Conservation (phyloP, 768 basidiomycete species). For the Lyophyllum semitale region DNA sequence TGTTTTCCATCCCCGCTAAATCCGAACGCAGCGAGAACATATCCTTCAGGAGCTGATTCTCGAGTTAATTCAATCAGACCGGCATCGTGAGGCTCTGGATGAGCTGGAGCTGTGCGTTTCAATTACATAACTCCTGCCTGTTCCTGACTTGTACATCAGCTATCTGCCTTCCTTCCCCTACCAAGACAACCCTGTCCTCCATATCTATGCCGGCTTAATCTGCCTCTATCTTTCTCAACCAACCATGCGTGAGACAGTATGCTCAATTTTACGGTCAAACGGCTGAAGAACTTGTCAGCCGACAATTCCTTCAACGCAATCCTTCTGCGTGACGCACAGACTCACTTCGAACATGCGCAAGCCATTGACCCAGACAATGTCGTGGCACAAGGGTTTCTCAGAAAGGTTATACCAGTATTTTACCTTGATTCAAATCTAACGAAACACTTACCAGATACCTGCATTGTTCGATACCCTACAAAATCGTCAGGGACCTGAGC, state of each 20-base stretch:
- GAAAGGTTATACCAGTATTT: constrained; percentile 39
- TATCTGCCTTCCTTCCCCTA: constrained; percentile 89
- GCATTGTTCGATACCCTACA: constrained; percentile 4
- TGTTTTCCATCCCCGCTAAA: constrained; percentile 1
- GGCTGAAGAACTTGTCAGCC: constrained; percentile 3
- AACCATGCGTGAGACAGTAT: constrained; percentile 11
- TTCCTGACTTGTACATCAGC: constrained; percentile 36
- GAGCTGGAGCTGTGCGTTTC: constrained; percentile 79
- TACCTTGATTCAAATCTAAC: background rate
- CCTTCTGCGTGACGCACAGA: constrained; percentile 55
- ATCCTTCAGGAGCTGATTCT: constrained; percentile 79
- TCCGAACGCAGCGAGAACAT: constrained; percentile 56
- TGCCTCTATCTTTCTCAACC: constrained; percentile 63
- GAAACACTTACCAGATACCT: constrained; percentile 11
- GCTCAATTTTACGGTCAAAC: background rate
- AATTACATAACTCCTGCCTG: background rate
- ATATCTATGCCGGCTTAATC: constrained; percentile 81
- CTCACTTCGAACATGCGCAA: constrained; percentile 66
- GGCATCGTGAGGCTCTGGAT: constrained; percentile 72
- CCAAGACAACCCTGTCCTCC: constrained; percentile 77
- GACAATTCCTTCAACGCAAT: constrained; percentile 27
- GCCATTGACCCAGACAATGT: constrained; percentile 58
- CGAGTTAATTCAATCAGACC: constrained; percentile 56
- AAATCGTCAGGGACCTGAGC: constrained; percentile 7
- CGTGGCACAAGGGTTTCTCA: constrained; percentile 54